Base-by-base conservation (phyloP, 2,329 filamentous ascomycete genomes). In the Dothidotthia symphoricarpi region DNA sequence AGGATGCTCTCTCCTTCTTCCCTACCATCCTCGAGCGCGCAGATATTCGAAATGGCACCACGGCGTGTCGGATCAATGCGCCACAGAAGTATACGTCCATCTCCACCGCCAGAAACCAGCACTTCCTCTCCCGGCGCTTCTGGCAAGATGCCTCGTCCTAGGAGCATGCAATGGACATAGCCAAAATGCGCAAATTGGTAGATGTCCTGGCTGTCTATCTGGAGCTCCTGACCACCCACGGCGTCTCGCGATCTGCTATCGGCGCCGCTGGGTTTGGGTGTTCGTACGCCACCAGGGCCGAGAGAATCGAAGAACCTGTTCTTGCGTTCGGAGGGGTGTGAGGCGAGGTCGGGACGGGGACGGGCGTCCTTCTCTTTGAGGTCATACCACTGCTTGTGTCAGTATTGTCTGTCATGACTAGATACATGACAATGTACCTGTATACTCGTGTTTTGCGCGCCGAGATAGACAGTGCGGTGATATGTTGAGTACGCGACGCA, bases 41-140 rank as follows among this genome's bases (percentile, higher is more conserved):
- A 84, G 34, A 95, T 77, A 60, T 88, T 82, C 19, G 80, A 71
- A 3, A 93, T 83, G 0, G 77, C 79, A 3, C 80, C 80, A 36
- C 75, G 75, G 9, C 72, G 70, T 8, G 78, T 69, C 7, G 76
- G 69, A n/a, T 79, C 69, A 12, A 95, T 75, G 36, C 78, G 80
- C 93, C 93, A 98, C n/a, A 97, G 67, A 67, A 95, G 95, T 61
- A 98, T 90, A 0, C 86, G 87, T 0, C 93, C 94, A 60, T 97
- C 93, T 22, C 93, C 94, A 24, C 88, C 90, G 7, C 90, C 93
- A 0, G 91, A 95, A 22, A 98, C 81, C 25, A 98, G 66, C 1
- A 95, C 82, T 53, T 97, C 90, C 39, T 77, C 73, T 16, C 85
- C 81, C 1, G 87, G 82, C 0, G 79, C 74, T 6, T 84, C 84